These are phyloP conservation scores for Hibiscus trionum DNA, from an alignment of 345 rosid genomes.

Conservation along the genomic window DNA sequence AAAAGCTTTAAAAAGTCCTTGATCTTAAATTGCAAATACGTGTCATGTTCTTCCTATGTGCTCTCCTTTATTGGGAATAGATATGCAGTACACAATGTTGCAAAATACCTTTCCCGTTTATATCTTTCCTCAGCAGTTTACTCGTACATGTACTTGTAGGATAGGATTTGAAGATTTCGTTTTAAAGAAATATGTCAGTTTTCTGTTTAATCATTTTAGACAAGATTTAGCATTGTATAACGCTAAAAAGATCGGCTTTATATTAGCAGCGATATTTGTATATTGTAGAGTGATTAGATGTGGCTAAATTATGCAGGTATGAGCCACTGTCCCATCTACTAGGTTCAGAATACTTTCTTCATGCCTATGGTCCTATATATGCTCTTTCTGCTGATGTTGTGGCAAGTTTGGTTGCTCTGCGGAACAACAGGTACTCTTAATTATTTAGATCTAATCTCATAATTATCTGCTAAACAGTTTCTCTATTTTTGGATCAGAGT, in stretches of 20 bases:
- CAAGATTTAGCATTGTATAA: background rate
- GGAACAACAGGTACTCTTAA: constrained; percentile 56
- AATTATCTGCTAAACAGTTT: background rate
- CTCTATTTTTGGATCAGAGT: background rate
- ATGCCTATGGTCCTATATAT: constrained; percentile 89
- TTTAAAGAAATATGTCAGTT: background rate
- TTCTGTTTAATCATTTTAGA: background rate
- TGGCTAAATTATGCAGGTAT: constrained; percentile 47
- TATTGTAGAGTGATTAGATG: background rate
- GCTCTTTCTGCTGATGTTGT: constrained; percentile 92
- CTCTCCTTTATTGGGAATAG: background rate
- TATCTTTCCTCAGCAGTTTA: background rate
- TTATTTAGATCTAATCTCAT: background rate
- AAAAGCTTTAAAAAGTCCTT: background rate
- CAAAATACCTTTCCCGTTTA: background rate
- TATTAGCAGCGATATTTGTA: background rate
- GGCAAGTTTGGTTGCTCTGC: constrained; percentile 69
- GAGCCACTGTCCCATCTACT: constrained; percentile 69
- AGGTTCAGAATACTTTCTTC: constrained; percentile 81
- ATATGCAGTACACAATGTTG: background rate
- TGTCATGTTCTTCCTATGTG: background rate
- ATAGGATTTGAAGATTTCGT: background rate
- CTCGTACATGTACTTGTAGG: background rate
- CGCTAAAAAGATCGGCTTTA: background rate
- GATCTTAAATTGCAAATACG: background rate